These are phyloP conservation scores for peach (Prunus persica) DNA, from an alignment of 306 rosid species.

Conservation along the genomic window Prunus_persica_NCBIv2 NC_034014.1:28491501-28492000, in stretches of 20 bases:
- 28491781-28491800: background rate
- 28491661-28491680: background rate
- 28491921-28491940: background rate
- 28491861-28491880: background rate
- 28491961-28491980: no score
- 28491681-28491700: background rate
- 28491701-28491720: background rate
- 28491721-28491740: constrained; percentile 14
- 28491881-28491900: background rate
- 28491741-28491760: background rate
- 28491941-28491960: no score
- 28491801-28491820: background rate
- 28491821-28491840: background rate
- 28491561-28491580: background rate
- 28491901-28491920: background rate
- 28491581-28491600: background rate
- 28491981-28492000: background rate
- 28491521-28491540: constrained; percentile 30
- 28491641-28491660: background rate
- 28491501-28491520: background rate
- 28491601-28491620: background rate
- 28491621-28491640: background rate
- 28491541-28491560: constrained; percentile 17
- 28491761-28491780: background rate
- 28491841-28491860: background rate